Evolutionary conservation across 2,329 filamentous ascomycete species (phyloP), one percentile per base, ranked within the genome.

Genomic region (Nigrograna mackinnonii): DNA sequence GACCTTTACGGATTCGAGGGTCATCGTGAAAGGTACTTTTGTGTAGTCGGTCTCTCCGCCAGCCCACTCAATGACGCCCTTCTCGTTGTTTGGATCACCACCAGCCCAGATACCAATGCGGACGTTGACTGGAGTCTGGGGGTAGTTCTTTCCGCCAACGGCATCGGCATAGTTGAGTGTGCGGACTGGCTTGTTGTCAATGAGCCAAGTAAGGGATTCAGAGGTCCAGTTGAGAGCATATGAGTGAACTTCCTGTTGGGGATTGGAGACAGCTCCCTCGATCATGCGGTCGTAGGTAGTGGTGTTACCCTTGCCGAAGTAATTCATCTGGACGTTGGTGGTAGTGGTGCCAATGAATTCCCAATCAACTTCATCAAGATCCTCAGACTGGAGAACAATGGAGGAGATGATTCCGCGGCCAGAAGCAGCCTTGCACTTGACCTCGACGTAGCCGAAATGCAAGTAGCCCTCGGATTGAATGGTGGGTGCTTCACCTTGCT

Each of bases 291-390:
- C 83, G 69, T 84, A 90, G 44, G 79, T 79, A n/a, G 79, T 79
- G 41, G 80, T 83, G 69, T 88, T 75, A 36, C 86, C 87, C 38
- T 89, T 87, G 73, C 83, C 81, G 70, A 87, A 89, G 71, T 86
- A 92, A 73, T 92, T 91, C 54, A 82, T 85, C 55, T 87, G 78
- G 6, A 81, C 86, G 22, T 77, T 70, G 13, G 76, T 80, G 41
- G 73, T 69, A 60, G 89, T 85, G 43, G 78, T 78, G 34, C 89
- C 89, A 44, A 90, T 78, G 60, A 89, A 87, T 63, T 94, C 89
- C 74, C 89, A 92, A 62, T 96, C 91, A 30, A 95, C 84, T 70
- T 95, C 89, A 64, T 95, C 91, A 12, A 92, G 78, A 56, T 91
- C 85, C 55, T 94, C 86, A 37, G 87, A 92, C 52, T 94, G 78